Base-by-base conservation (phyloP, 2,329 filamentous ascomycete species). In the Immersiporthe knoxdaviesiana region DNA sequence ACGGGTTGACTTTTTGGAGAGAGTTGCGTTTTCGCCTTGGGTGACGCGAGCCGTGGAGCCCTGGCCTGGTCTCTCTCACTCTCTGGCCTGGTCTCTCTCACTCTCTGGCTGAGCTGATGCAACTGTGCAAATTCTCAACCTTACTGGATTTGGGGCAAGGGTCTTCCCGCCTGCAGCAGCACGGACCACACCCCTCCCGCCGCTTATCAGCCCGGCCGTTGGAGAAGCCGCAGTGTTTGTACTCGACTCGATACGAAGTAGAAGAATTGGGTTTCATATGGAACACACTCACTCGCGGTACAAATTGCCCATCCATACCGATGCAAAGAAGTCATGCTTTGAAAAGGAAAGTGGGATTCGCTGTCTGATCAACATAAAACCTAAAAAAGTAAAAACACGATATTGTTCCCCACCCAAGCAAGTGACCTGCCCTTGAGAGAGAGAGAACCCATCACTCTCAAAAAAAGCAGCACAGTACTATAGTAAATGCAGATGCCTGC, bases 391-490 rank as follows among this genome's bases (percentile, higher is more conserved):
- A n/a, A n/a, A n/a, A n/a, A n/a, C n/a, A n/a, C 56, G 61, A 66
- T 59, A 69, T 69, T 71, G 67, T 63, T 56, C 67, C 37, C 37
- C 37, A 8, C 11, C 60, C 67, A n/a, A n/a, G n/a, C 35, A 71
- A 71, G 70, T 67, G 67, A 67, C 67, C 62, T 69, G 67, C 70
- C 58, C 60, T 67, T 47, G 60, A 67, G 67, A n/a, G n/a, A n/a
- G n/a, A n/a, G n/a, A n/a, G n/a, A n/a, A 69, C 61, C 67, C 41
- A 44, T 56, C 54, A 58, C 44, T 54, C 56, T 61, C 30, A 60
- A 50, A 44, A 64, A 39, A 39, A 39, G 8, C 4, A 35, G 35
- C 4, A 8, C 4, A 35, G 8, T 35, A 35, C 16, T 52, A 68
- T 44, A 65, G 37, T 62, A 63, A 69, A 71, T 69, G 69, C 69